Percentiles rank a stretch among this genome's conserved stretches.
Conservation (phyloP, 768 basidiomycete species). For the Tulasnella sp. region DNA sequence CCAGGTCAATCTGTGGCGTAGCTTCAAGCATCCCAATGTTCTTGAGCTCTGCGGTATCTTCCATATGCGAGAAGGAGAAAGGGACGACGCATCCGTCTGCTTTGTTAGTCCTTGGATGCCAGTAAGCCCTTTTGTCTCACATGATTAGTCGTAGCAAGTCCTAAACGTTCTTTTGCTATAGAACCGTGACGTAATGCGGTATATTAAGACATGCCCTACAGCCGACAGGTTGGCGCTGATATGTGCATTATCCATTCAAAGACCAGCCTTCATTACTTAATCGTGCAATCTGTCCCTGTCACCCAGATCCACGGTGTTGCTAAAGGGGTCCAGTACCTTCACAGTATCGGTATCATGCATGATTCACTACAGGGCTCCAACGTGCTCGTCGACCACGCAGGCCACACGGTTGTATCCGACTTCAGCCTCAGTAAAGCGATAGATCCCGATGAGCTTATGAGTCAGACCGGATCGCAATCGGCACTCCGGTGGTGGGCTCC, state of each 20-base stretch:
- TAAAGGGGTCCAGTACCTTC: slow-evolving; percentile 1
- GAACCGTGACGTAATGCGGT: slow-evolving; percentile 3
- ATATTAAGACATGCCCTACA: not conserved
- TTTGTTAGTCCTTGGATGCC: not conserved
- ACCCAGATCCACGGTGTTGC: not conserved
- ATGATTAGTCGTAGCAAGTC: not conserved
- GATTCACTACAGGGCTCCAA: slow-evolving; percentile 5
- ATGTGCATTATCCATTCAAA: not conserved
- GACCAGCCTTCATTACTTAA: not conserved
- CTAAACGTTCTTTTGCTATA: not conserved
- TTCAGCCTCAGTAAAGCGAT: slow-evolving; percentile 5
- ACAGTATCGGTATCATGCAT: slow-evolving; percentile 1
- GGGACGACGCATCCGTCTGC: not conserved
- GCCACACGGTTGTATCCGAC: not conserved
- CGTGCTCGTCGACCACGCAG: slow-evolving; percentile 4
- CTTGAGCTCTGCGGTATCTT: slow-evolving; percentile 1
- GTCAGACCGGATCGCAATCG: not conserved
- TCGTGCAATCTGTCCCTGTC: not conserved
- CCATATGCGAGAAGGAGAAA: not conserved
- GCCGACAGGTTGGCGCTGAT: not conserved
- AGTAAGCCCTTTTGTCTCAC: not conserved
- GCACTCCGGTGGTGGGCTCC: not conserved
- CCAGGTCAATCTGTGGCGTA: slow-evolving; percentile 7
- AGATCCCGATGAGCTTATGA: not conserved
- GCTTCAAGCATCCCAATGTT: not conserved